Evolutionary conservation across 1,284 basidiomycete species (phyloP).

Genomic region (Trametes versicolor): DNA sequence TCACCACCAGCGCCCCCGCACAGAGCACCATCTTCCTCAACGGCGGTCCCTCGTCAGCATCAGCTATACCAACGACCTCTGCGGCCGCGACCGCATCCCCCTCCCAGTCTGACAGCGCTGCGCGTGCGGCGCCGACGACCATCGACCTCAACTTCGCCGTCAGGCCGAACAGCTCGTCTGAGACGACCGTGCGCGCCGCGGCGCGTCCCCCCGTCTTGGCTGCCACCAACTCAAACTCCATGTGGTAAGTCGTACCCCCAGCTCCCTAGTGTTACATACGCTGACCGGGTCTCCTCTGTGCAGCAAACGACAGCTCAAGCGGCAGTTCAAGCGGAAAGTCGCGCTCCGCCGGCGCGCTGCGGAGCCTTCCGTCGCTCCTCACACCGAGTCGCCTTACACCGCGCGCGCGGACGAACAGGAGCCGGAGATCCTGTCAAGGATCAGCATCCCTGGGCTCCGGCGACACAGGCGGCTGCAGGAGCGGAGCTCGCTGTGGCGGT

Average conservation of each 20-base stretch:
- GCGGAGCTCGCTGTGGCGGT: conserved; percentile 32
- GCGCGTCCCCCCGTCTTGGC: conserved; percentile 15
- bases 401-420: background rate
- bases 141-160: conserved; percentile 17
- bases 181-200: background rate
- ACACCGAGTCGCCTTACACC: background rate
- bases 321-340: conserved; percentile 23
- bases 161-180: background rate
- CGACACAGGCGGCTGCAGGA: conserved; percentile 26
- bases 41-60: background rate
- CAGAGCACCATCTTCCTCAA: conserved; percentile 19
- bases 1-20: conserved; percentile 2
- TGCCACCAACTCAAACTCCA: conserved; percentile 10
- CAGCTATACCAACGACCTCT: background rate
- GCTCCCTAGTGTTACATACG: background rate
- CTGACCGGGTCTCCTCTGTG: too few species aligned
- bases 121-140: background rate
- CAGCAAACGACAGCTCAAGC: conserved; percentile 5
- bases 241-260: conserved; percentile 26
- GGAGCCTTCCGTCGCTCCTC: background rate
- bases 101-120: background rate
- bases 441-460: conserved; percentile 20
- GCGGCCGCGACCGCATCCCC: background rate
- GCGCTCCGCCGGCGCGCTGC: conserved; percentile 13
- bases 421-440: conserved; percentile 8